Conservation (phyloP, 805 yeast genomes). For the Zygotorulaspora florentina region DNA sequence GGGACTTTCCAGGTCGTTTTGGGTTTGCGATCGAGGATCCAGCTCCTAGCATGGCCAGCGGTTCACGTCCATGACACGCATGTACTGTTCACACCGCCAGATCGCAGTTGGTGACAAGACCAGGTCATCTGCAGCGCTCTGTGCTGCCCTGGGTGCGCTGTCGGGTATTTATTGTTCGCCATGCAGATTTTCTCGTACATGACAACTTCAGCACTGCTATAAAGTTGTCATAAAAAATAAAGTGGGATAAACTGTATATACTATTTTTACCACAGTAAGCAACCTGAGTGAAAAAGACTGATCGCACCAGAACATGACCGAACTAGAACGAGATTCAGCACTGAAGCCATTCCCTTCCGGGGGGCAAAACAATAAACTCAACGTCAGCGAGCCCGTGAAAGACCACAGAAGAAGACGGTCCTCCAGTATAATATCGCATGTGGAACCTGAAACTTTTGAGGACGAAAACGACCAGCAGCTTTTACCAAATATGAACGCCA, state of each 20-base stretch:
- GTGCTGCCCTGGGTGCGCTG: too few species aligned
- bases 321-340: slow-evolving; percentile 12
- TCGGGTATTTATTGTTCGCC: too few species aligned
- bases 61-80: too few species aligned
- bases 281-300: not conserved
- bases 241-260: not conserved
- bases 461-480: slow-evolving; percentile 88
- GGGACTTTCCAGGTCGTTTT: too few species aligned
- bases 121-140: too few species aligned
- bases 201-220: not conserved
- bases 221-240: too few species aligned
- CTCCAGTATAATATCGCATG: slow-evolving; percentile 84
- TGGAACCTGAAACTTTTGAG: slow-evolving; percentile 88
- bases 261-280: not conserved
- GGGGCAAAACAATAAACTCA: slow-evolving; percentile 13
- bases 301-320: not conserved
- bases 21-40: too few species aligned
- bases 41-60: too few species aligned
- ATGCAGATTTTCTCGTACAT: not conserved
- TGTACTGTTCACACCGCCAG: too few species aligned
- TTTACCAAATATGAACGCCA: slow-evolving; percentile 86
- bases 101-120: too few species aligned
- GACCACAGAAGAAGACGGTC: slow-evolving; percentile 64
- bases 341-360: slow-evolving; percentile 33
- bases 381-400: slow-evolving; percentile 30